Base-by-base conservation (phyloP, 1,139 yeast species). In the Nakaseomyces bracarensis region DNA sequence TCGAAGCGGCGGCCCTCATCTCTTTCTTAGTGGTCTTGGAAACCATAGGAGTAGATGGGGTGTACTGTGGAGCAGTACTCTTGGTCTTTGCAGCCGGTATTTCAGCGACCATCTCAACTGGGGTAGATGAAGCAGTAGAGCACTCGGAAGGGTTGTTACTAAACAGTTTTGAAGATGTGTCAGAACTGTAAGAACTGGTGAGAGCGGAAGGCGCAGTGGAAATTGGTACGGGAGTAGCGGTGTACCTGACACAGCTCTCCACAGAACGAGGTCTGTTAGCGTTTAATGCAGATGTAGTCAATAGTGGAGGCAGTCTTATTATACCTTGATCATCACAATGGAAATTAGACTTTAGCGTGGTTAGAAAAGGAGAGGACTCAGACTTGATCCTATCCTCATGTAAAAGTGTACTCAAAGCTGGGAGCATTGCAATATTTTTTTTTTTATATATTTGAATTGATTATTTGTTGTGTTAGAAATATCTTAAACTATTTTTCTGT, bases 161-260 rank as follows among this genome's bases (percentile, higher is more conserved):
- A 16, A 14, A 36, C 23, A 22, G n/a, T 10, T 16, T 36, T 13
- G 25, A 7, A n/a, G 28, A 19, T 15, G 31, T 28, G n/a, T 37
- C 26, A 23, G 13, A 22, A 14, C 18, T 27, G 34, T 16, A 16
- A 19, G 34, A 30, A 19, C 33, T 13, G 19, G 34, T n/a, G 11
- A 30, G 14, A 10, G 34, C 22, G 11, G 18, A 11, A 10, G 34
- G 13, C 1, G 34, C 7, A 3, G 5, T 28, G 9, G 34, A 11
- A 8, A 4, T 19, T n/a, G 40, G 15, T 3, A 19, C 22, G 5
- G 31, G 19, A 4, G 35, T 28, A 16, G 48, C 47, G 2, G 57
- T 50, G 31, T 52, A 49, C 40, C 58, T 54, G 28, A 53, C 26
- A 11, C 57, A 53, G 30, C 56, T 51, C 36, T 55, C 60, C 3